phyloP scores from a whole-genome alignment of 164 flowering plant species.

The Buxus sempervirens region DNA sequence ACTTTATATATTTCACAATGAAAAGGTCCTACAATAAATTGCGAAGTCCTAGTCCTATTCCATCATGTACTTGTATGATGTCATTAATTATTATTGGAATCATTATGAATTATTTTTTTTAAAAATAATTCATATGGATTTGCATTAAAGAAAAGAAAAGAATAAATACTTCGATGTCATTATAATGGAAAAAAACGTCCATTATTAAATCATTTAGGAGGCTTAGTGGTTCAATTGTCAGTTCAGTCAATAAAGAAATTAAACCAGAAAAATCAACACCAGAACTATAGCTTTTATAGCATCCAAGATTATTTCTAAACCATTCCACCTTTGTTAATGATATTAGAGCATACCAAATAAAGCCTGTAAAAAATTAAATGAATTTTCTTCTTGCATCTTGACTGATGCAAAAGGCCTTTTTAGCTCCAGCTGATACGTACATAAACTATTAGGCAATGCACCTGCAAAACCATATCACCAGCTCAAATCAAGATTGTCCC shows the following conservation, averaged over 20 bases:
- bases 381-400: constrained; percentile 50
- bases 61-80: not conserved
- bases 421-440: constrained; percentile 19
- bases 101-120: no score
- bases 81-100: no score
- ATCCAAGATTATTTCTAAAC: not conserved
- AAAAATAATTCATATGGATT: no score
- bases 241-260: no score
- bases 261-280: constrained; percentile 1
- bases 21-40: not conserved
- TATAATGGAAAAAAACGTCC: no score
- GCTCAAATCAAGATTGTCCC: constrained; percentile 9
- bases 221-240: not conserved
- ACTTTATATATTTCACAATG: no score
- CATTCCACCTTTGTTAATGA: not conserved
- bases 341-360: constrained; percentile 47
- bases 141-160: no score
- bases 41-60: not conserved
- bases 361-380: constrained; percentile 72
- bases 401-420: constrained; percentile 64
- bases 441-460: constrained; percentile 26
- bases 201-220: not conserved
- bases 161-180: no score
- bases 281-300: not conserved
- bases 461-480: constrained; percentile 53